Evolutionary conservation across 2,329 filamentous ascomycete species (phyloP).

Genomic region (Claviceps monticola): DNA sequence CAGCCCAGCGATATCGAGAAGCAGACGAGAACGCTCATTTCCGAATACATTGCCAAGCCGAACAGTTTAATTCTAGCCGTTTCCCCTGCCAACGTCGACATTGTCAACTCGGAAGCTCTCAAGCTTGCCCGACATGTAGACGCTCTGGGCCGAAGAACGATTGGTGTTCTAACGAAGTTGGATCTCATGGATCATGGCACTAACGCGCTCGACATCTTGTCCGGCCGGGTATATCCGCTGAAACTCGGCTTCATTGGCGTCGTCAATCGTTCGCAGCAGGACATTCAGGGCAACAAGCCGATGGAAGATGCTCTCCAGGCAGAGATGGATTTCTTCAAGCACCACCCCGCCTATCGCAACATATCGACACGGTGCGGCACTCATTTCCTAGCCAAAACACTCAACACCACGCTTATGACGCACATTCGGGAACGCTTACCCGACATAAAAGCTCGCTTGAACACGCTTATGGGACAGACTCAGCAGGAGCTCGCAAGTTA

Average conservation of each 20-base stretch:
- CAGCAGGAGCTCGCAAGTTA: slow-evolving; percentile 97
- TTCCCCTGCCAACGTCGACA: slow-evolving; percentile 92
- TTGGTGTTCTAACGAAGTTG: slow-evolving; percentile 91
- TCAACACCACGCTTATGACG: slow-evolving; percentile 89
- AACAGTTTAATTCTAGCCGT: slow-evolving; percentile 97
- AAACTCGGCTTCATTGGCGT: slow-evolving; percentile 97
- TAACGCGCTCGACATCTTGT: slow-evolving; percentile 94
- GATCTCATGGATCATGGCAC: slow-evolving; percentile 99
- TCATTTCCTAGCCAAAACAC: slow-evolving; percentile 81
- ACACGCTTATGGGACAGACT: slow-evolving; percentile 98
- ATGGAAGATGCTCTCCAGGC: slow-evolving; percentile 81
- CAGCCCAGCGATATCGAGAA: slow-evolving; percentile 97
- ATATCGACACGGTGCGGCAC: slow-evolving; percentile 90
- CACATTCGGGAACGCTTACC: slow-evolving; percentile 93
- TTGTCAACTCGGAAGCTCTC: slow-evolving; percentile 94
- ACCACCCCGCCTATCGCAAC: slow-evolving; percentile 93
- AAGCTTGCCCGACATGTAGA: slow-evolving; percentile 97
- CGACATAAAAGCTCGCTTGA: slow-evolving; percentile 94
- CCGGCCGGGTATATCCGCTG: slow-evolving; percentile 86
- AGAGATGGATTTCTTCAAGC: slow-evolving; percentile 89
- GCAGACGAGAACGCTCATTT: slow-evolving; percentile 89
- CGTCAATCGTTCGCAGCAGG: slow-evolving; percentile 94
- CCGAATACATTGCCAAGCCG: slow-evolving; percentile 96
- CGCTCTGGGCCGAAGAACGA: slow-evolving; percentile 82
- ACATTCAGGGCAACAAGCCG: slow-evolving; percentile 93